Evolutionary conservation across 345 rosid genomes (phyloP), one percentile per base, ranked within the genome.

Genomic region (Acer yangbiense): DNA sequence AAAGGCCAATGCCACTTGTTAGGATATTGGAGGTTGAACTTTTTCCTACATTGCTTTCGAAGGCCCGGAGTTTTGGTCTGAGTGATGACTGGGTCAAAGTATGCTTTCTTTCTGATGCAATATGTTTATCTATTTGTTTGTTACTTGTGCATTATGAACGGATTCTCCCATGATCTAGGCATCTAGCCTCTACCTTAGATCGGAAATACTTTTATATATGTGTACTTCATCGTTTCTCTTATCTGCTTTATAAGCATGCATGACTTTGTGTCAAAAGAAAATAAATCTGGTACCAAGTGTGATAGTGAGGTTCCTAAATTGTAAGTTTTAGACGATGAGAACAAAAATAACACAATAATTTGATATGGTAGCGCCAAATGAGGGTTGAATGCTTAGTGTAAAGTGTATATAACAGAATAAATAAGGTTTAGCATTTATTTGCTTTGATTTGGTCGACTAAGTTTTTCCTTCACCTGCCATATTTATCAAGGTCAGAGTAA

Each of bases 21-120:
- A 85, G 97, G 85, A 91, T 93, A 74, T 86, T 95, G 83, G 98
- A 95, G 88, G 95, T 89, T 80, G 98, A 95, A 79, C 85, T 95
- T 65, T 90, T 89, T 87, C 97, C 94, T 81, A 93, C 93, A 35
- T 76, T 93, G 86, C 98, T 95, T 76, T 95, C 98, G 71, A 95
- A 95, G 85, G 98, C 98, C 18, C 85, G 98, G 76, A 93, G 95
- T 77, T 95, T 89, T 78, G 97, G 97, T 81, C 81, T 95, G 80
- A 93, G 90, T 72, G 94, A 92, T 77, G 82, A 89, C 39, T 95
- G 95, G 98, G 88, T 91, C 88, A 92, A 93, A 74, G 97, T 92
- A 86, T 72, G 89, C 54, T 27, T 69, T 75, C 76, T 72, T 79
- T 8, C 54, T 48, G 3, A 23, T 65, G 55, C 77, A 17, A 14